Evolutionary conservation across 495 filamentous ascomycete genomes (phyloP).

Genomic region (Letharia lupina): DNA sequence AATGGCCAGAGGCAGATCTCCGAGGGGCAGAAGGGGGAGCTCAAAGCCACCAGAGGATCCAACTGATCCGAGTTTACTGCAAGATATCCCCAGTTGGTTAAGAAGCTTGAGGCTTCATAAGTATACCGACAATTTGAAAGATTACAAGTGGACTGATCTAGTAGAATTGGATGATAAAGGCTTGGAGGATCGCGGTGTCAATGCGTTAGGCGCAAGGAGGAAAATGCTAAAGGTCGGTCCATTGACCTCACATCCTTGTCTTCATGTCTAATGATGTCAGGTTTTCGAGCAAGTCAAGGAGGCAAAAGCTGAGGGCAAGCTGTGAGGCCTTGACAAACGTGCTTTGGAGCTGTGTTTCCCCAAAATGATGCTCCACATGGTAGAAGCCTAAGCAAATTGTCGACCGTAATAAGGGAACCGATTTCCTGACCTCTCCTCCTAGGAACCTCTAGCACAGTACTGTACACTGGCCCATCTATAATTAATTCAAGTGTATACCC

Average conservation of each 20-base stretch:
- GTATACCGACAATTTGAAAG: slow-evolving; percentile 96
- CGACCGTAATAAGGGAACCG: not conserved
- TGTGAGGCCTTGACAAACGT: slow-evolving; percentile 24
- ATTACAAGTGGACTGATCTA: slow-evolving; percentile 92
- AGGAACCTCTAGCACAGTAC: not conserved
- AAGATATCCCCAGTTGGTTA: slow-evolving; percentile 94
- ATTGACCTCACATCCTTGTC: not conserved
- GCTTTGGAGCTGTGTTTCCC: not conserved
- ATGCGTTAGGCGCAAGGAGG: slow-evolving; percentile 85
- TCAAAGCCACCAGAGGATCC: slow-evolving; percentile 98
- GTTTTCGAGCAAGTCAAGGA: slow-evolving; percentile 93
- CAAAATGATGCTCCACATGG: not conserved
- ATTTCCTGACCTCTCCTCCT: not conserved
- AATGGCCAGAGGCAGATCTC: slow-evolving; percentile 80
- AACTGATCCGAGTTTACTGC: slow-evolving; percentile 79
- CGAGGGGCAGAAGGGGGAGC: slow-evolving; percentile 84
- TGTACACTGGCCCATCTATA: not conserved
- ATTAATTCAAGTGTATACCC: not conserved
- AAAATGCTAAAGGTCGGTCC: slow-evolving; percentile 90
- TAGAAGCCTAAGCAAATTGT: too few species aligned
- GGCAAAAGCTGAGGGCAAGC: slow-evolving; percentile 61
- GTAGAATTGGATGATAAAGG: slow-evolving; percentile 89
- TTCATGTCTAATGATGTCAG: slow-evolving; percentile 34
- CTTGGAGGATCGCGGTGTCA: slow-evolving; percentile 87
- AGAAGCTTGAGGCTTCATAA: slow-evolving; percentile 93